Evolutionary conservation across 1,284 basidiomycete species (phyloP), one percentile per base, ranked within the genome.

Genomic region (Vanrija sp.): DNA sequence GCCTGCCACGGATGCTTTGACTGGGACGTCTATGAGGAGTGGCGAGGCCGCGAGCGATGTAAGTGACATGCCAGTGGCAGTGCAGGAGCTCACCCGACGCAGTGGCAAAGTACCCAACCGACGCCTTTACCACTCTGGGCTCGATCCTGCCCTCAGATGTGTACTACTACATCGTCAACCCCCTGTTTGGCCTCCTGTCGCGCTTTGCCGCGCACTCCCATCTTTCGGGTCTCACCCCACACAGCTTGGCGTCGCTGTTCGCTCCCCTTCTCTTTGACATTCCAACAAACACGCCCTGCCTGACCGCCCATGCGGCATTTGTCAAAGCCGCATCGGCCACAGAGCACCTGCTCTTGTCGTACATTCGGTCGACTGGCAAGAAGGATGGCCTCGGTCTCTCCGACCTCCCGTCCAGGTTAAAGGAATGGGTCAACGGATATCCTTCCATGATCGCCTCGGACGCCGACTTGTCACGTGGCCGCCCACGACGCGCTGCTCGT

Each of bases 401-500:
- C 6, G 84, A 85, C 18, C 83, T 91, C 8, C 88, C 89, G 3
- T 82, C 82, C 23, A 82, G 87, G 15, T 82, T 93, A 49, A 85
- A 87, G 68, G 85, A 87, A 60, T 92, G 89, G 89, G 87, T 91
- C 57, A 82, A 85, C 57, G 87, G 87, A 2, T 93, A 93, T 66
- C 90, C 89, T 0, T 68, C 80, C 9, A 86, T 83, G 80, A 72
- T 87, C 10, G 80, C 83, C 3, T 64, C 67, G 5, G 74, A 76
- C 57, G 64, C 62, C 1, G 70, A 71, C 39, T 62, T 76, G 8
- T 70, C 70, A 8, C 58, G 62, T 7, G 76, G 71, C 5, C 81
- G 72, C 71, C 83, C 88, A 0, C 81, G 89, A 19, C 82, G 83
- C 19, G 89, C 88, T 1, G 85, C 86, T 3, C 81, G 84, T 25